Base-by-base conservation (phyloP, 345 rosid genomes). In the Linum trigynum region DNA sequence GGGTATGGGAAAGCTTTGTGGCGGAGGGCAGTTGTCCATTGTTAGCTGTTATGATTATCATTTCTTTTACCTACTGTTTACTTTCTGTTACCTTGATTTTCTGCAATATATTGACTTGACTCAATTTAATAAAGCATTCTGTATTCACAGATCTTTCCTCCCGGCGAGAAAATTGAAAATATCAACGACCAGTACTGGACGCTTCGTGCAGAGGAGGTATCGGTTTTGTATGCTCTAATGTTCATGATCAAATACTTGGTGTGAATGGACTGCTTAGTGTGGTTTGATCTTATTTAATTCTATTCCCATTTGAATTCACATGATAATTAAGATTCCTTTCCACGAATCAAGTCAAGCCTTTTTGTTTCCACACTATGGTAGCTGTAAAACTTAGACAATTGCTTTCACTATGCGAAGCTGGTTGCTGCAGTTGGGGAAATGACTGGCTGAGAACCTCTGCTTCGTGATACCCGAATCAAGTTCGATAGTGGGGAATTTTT, bases 121-220 rank as follows among this genome's bases (percentile, higher is more conserved):
- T 37, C 16, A 17, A 17, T 10, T 57, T 37, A 32, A 17, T 37
- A 10, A 37, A 2, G 61, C n/a, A 32, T 39, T 41, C n/a, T 55
- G 23, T 65, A 41, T 67, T 77, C 68, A 59, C 71, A 75, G 78
- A 75, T 75, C 61, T 75, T 75, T 58, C 78, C 71, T 0, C 74
- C 51, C 68, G 67, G 41, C 11, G 78, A 75, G 67, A 75, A 75
- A 62, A 75, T 72, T 39, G 61, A 57, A 12, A 57, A 57, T 5
- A 57, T 57, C 8, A 57, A 57, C 23, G 61, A 57, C 38, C 61
- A 57, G 4, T 57, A 57, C 61, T 57, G 61, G 61, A 57, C 61
- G 23, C 3, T 57, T 5, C 61, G 61, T 32, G 61, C 61, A 57
- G 61, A 57, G 12, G 61, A 57, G 61, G 61, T 57, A 11, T 17